Percentiles rank a stretch among this genome's conserved stretches.
These are phyloP conservation scores for Lophiostoma macrostomum DNA, from an alignment of 495 filamentous ascomycete genomes.

Conservation along the genomic window DNA sequence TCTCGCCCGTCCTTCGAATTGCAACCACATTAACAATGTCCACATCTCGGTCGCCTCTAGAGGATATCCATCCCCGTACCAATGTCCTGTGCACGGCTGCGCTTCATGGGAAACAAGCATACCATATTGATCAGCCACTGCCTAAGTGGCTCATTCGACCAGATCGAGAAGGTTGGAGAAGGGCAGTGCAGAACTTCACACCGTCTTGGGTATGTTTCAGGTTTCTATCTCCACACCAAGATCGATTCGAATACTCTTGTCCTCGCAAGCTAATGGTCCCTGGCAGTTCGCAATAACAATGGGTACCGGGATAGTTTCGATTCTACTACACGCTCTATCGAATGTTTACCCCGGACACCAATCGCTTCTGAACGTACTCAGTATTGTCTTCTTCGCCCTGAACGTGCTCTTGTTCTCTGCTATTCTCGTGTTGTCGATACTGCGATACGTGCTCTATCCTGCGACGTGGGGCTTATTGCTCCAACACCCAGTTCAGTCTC, in stretches of 20 bases:
- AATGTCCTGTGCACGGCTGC: too few species aligned
- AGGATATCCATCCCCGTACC: too few species aligned
- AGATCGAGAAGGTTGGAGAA: conserved; percentile 14
- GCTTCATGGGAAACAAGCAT: too few species aligned
- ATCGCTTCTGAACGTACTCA: conserved; percentile 49
- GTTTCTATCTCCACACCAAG: neutral
- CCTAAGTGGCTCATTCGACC: conserved; percentile 6
- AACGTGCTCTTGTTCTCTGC: conserved; percentile 54
- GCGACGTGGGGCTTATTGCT: conserved; percentile 57
- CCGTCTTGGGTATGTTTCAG: conserved; percentile 24
- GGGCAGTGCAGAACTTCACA: conserved; percentile 27
- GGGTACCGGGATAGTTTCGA: conserved; percentile 64
- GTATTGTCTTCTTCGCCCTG: conserved; percentile 52
- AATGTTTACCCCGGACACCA: conserved; percentile 53
- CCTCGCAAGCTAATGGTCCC: neutral
- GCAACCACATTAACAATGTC: too few species aligned
- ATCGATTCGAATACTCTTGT: neutral
- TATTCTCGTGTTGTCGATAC: conserved; percentile 45
- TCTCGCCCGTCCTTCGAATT: too few species aligned
- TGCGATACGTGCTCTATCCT: conserved; percentile 59
- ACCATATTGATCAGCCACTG: neutral
- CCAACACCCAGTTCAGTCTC: conserved; percentile 54
- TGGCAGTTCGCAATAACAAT: conserved; percentile 55
- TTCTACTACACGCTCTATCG: conserved; percentile 50
- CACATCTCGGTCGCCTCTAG: too few species aligned